Conservation (phyloP, 176 grass and related monocot genomes). For the Aegilops sharonensis region DNA sequence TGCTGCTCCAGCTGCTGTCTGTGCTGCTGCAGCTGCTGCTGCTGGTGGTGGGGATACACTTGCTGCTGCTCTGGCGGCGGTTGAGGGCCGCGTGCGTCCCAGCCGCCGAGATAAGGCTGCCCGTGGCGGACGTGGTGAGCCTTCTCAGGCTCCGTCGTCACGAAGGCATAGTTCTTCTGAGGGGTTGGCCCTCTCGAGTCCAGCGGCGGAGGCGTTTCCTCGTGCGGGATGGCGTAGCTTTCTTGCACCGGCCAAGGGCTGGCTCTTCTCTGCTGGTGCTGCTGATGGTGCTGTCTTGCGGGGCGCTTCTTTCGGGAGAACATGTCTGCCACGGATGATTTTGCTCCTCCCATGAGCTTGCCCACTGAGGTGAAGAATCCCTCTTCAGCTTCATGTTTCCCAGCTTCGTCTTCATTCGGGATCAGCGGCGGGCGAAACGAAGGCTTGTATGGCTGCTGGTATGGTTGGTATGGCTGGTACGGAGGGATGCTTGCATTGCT, state of each 20-base stretch:
- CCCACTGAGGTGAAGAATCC: slow-evolving; percentile 70
- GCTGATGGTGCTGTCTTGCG: slow-evolving; percentile 43
- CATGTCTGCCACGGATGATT: slow-evolving; percentile 58
- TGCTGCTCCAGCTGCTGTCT: slow-evolving; percentile 52
- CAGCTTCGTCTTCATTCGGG: slow-evolving; percentile 52
- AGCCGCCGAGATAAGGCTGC: slow-evolving; percentile 43
- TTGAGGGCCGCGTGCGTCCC: slow-evolving; percentile 39
- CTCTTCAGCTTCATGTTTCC: slow-evolving; percentile 60
- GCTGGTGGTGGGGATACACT: slow-evolving; percentile 48
- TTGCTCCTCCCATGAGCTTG: slow-evolving; percentile 72
- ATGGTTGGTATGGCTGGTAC: slow-evolving; percentile 57
- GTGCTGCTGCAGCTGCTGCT: neutral
- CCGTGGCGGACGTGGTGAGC: slow-evolving; percentile 62
- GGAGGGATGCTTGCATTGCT: slow-evolving; percentile 55
- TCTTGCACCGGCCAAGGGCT: slow-evolving; percentile 77
- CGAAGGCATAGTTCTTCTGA: slow-evolving; percentile 72
- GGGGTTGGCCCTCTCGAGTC: slow-evolving; percentile 69
- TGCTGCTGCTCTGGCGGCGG: slow-evolving; percentile 51
- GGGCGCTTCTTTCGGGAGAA: slow-evolving; percentile 62
- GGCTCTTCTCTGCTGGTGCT: slow-evolving; percentile 37
- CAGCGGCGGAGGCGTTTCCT: slow-evolving; percentile 60
- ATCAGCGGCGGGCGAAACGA: slow-evolving; percentile 64
- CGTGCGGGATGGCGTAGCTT: slow-evolving; percentile 78
- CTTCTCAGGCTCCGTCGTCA: slow-evolving; percentile 84
- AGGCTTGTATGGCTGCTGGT: slow-evolving; percentile 62